phyloP scores from a whole-genome alignment of 331 rosid species.

The Acacia concinna region DNA sequence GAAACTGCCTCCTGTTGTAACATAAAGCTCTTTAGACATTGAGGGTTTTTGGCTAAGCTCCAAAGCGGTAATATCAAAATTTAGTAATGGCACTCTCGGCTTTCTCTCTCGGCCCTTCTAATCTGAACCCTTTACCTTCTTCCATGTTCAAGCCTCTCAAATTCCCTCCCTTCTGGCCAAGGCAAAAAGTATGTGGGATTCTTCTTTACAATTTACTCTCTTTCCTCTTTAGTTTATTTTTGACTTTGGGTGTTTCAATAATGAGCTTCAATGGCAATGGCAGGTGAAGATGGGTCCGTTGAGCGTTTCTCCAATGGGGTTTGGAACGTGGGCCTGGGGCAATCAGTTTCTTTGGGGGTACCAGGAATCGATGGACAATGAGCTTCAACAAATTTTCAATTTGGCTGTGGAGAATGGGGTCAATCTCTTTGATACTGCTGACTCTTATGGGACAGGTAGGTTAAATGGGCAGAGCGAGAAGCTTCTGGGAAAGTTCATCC shows the following conservation, averaged over 20 bases:
- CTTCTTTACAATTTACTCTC: not conserved
- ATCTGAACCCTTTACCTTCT: conserved; percentile 40
- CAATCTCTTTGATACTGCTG: conserved; percentile 92
- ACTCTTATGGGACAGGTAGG: conserved; percentile 93
- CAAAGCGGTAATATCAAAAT: not conserved
- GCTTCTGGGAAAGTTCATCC: conserved; percentile 77
- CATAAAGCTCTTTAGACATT: not conserved
- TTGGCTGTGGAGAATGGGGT: conserved; percentile 73
- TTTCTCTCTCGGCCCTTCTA: conserved; percentile 39
- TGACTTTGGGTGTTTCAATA: not conserved
- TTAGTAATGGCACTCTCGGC: conserved; percentile 39
- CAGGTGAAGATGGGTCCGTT: conserved; percentile 89
- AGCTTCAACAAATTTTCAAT: conserved; percentile 77
- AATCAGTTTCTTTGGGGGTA: conserved; percentile 94
- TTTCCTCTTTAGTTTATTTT: not conserved
- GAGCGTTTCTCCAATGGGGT: conserved; percentile 94
- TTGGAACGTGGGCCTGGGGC: conserved; percentile 99
- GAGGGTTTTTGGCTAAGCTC: not conserved
- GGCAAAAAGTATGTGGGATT: conserved; percentile 55
- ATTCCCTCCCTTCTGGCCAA: conserved; percentile 72
- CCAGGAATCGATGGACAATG: conserved; percentile 77
- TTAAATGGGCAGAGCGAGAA: conserved; percentile 89
- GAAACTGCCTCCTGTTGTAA: not conserved
- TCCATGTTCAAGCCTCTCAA: conserved; percentile 52
- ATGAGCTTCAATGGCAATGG: conserved; percentile 24